Evolutionary conservation across 495 filamentous ascomycete genomes (phyloP), one percentile per base, ranked within the genome.

Genomic region (Amorphotheca resinae): DNA sequence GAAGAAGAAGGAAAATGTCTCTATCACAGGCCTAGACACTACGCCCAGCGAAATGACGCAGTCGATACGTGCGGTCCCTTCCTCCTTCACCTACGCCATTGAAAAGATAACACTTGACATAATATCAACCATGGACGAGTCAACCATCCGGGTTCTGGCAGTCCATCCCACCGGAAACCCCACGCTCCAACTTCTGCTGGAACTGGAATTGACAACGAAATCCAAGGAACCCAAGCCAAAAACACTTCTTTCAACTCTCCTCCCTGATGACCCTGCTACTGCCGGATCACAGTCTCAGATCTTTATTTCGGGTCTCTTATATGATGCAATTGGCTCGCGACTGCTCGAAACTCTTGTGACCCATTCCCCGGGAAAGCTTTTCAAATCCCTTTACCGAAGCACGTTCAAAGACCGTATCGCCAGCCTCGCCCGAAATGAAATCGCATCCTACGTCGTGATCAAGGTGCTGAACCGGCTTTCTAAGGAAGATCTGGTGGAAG

Each of bases 121-220:
- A 44, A 72, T 83, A 9, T 68, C 75, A 2, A 74, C 67, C 14
- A 64, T 95, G 22, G 81, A 82, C 52, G 68, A 80, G 2, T 80
- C 78, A 3, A 78, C 80, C 51, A 67, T 95, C 3, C 73, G 85
- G 9, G 75, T 86, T 2, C 61, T 96, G 41, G 85, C 91, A 1
- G 81, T 77, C 5, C 89, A 96, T 56, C 84, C 81, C 1, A 82
- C 85, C 7, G 91, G 83, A 17, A 94, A 94, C 50, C 91, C 91
- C 0, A 79, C 84, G 1, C 67, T 98, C 2, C 93, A 95, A 53
- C 69, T 96, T 1, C 59, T 96, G 25, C 60, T 98, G 0, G 83
- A 86, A 48, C 64, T 96, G 21, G 91, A 96, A 53, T 68, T 95
- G 23, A 68, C 74, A 0, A 69, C 81, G 35, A 71, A 69, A 23